Conservation (phyloP, 345 rosid genomes). For the Odontarrhena argentea region DNA sequence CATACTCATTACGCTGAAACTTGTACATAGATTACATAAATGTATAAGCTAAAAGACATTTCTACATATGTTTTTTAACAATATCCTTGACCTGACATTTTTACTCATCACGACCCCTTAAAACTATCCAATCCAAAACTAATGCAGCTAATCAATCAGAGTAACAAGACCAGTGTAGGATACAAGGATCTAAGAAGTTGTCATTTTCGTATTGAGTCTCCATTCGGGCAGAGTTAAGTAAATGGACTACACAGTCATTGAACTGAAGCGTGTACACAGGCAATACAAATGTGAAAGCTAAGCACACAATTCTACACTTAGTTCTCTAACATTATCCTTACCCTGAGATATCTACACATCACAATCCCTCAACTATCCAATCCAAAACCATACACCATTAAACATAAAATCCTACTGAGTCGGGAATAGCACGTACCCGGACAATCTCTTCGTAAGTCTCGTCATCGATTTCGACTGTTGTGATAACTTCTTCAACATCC, state of each 20-base stretch:
- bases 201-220: not conserved
- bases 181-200: too few species aligned
- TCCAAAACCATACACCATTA: not conserved
- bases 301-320: not conserved
- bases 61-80: not conserved
- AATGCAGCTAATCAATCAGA: not conserved
- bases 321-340: not conserved
- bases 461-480: constrained; percentile 97
- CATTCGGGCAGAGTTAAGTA: not conserved
- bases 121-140: not conserved
- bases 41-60: not conserved
- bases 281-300: constrained; percentile 6
- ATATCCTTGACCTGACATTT: not conserved
- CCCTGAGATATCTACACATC: not conserved
- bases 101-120: not conserved
- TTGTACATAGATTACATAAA: not conserved
- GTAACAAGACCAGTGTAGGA: too few species aligned
- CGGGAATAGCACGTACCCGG: constrained; percentile 59
- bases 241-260: constrained; percentile 5
- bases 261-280: constrained; percentile 6
- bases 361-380: not conserved
- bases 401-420: not conserved
- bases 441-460: constrained; percentile 99
- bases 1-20: constrained; percentile 16
- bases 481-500: constrained; percentile 95